Evolutionary conservation across 495 filamentous ascomycete genomes (phyloP).

Genomic region (Rusavskia elegans): DNA sequence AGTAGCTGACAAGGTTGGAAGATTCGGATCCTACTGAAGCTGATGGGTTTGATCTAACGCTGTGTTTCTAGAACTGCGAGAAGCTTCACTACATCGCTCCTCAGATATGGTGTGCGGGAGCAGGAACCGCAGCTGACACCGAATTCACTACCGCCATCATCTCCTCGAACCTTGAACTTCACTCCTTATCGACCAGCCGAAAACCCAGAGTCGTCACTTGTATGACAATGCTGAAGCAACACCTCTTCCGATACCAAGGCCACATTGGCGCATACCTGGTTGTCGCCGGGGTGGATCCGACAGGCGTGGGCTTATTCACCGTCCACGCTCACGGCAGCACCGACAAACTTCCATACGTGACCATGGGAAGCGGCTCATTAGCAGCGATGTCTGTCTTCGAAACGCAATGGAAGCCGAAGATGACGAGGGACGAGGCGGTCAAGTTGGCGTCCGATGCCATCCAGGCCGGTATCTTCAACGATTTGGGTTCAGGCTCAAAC

Average conservation of each 20-base stretch:
- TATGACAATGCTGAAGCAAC: slow-evolving; percentile 99
- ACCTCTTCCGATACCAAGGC: slow-evolving; percentile 95
- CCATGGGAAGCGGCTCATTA: slow-evolving; percentile 91
- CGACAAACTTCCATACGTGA: slow-evolving; percentile 98
- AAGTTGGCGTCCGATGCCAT: slow-evolving; percentile 76
- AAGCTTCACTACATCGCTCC: slow-evolving; percentile 98
- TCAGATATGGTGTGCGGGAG: slow-evolving; percentile 99
- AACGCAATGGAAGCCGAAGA: slow-evolving; percentile 73
- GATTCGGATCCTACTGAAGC: neutral
- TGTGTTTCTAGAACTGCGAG: slow-evolving; percentile 67
- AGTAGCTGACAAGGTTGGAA: slow-evolving; percentile 82
- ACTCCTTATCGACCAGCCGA: slow-evolving; percentile 86
- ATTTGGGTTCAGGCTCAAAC: slow-evolving; percentile 91
- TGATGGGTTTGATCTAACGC: neutral
- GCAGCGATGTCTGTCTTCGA: slow-evolving; percentile 98
- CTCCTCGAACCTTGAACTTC: slow-evolving; percentile 94
- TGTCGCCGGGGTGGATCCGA: slow-evolving; percentile 93
- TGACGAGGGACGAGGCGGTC: slow-evolving; percentile 70
- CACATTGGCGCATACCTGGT: slow-evolving; percentile 98
- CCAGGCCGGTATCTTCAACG: slow-evolving; percentile 96
- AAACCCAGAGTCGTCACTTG: slow-evolving; percentile 94
- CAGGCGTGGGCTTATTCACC: slow-evolving; percentile 89
- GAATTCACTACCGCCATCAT: slow-evolving; percentile 98
- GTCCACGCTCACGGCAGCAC: slow-evolving; percentile 98
- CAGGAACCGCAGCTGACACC: slow-evolving; percentile 94